Base-by-base conservation (phyloP, 306 rosid genomes). In the Acacia melanoxylon region DNA sequence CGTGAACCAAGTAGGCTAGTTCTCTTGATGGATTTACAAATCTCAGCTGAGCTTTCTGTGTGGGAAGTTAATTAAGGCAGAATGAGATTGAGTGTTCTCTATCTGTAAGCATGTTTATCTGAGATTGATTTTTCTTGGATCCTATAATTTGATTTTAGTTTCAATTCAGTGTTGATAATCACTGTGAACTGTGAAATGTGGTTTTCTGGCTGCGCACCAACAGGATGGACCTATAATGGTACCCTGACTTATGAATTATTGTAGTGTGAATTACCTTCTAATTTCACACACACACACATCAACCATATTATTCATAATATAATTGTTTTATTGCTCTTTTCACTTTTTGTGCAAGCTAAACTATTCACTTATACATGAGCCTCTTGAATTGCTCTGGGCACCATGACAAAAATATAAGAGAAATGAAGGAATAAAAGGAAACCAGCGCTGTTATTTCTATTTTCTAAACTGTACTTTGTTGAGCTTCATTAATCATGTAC, bases 51-150 rank as follows among this genome's bases (percentile, higher is more conserved):
- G 41, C 5, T 5, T 37, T 37, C 8, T 37, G 41, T 37, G 41
- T 37, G 8, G 41, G 41, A 37, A 37, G 41, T 37, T 37, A 37
- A 37, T 4, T 37, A 37, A 37, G 41, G 41, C 41, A 37, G 41
- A 74, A 49, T 63, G 58, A 72, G 58, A 20, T 81, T 37, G 46
- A 54, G 72, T 69, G 33, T 29, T 46, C 5, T 14, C 33, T 44
- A 68, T 25, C 6, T 13, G 41, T 35, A 66, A 45, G 19, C 49
- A 45, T n/a, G n/a, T n/a, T n/a, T n/a, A n/a, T n/a, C n/a, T n/a
- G n/a, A 35, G 29, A 27, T 19, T 75, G 80, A 54, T 81, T 52
- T 42, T 16, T 62, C 58, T 75, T 81, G 52, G 46, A 78, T 68
- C 70, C 58, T 41, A n/a, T 35, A 20, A 40, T 4, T 4, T 40